phyloP scores from a whole-genome alignment of 352 stramenopile genomes.

The Pythium biforme region DNA sequence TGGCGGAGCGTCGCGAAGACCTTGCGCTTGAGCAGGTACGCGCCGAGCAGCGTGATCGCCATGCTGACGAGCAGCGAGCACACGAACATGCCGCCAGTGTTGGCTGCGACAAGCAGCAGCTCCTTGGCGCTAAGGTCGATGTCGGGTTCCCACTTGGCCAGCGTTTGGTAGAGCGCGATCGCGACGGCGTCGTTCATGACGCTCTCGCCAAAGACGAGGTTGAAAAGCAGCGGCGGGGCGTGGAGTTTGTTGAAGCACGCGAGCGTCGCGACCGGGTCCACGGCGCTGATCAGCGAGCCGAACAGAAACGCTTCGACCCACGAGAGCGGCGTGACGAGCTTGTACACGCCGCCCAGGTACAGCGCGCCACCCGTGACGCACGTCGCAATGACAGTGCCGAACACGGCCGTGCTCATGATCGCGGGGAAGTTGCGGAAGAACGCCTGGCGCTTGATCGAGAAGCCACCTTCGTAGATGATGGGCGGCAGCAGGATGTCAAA shows the following conservation, averaged over 20 bases:
- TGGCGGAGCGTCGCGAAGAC: slow-evolving; percentile 70
- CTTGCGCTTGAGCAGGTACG: slow-evolving; percentile 75
- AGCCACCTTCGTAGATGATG: slow-evolving; percentile 87
- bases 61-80: slow-evolving; percentile 71
- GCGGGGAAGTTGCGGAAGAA: slow-evolving; percentile 87
- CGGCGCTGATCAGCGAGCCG: slow-evolving; percentile 90
- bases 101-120: slow-evolving; percentile 56
- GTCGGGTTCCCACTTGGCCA: slow-evolving; percentile 85
- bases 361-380: slow-evolving; percentile 74
- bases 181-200: slow-evolving; percentile 94
- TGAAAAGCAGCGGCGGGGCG: slow-evolving; percentile 89
- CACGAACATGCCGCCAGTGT: slow-evolving; percentile 76
- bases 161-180: slow-evolving; percentile 93
- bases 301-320: slow-evolving; percentile 93
- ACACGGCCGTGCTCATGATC: slow-evolving; percentile 82
- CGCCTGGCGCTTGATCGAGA: slow-evolving; percentile 81
- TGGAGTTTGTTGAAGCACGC: slow-evolving; percentile 92
- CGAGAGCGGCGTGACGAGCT: slow-evolving; percentile 70
- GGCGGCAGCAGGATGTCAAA: slow-evolving; percentile 84
- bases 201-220: slow-evolving; percentile 94
- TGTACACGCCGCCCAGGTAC: slow-evolving; percentile 58
- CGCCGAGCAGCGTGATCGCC: slow-evolving; percentile 68
- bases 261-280: slow-evolving; percentile 92
- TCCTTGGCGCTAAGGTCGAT: slow-evolving; percentile 65
- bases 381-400: slow-evolving; percentile 78